Base-by-base conservation (phyloP, 2,329 filamentous ascomycete species). In the Trichoderma sp. region DNA sequence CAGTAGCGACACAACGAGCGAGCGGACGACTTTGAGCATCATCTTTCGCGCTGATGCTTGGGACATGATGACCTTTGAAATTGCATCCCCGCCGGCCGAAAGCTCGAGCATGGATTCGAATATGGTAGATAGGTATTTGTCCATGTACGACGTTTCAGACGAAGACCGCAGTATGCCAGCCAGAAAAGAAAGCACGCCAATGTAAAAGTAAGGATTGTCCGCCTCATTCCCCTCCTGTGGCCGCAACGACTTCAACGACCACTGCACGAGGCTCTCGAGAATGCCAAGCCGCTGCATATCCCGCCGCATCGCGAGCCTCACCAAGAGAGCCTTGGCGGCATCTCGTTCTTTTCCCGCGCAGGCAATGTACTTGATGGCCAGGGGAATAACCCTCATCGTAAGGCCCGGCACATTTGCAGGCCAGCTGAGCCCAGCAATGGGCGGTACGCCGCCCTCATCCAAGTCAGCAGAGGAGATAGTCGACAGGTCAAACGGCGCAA, bases 401-500 rank as follows among this genome's bases (percentile, higher is more conserved):
- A 97, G 86, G 2, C 86, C 86, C 0, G 95, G 93, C 1, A 93
- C 81, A 37, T 87, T 80, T 1, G 77, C 73, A 0, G 90, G 87
- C 79, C 91, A 85, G 10, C 78, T 75, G 21, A 93, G 80, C 1
- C 83, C 85, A 0, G 80, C 74, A 1, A 87, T 80, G 3, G 71
- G 72, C 0, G 81, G 80, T 4, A 81, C 75, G 21, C 80, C 79
- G 3, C 81, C 77, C 68, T 86, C 82, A 37, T 86, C 84, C 21
- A 83, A 78, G 34, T 85, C 83, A 1, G 82, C 79, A 2, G 87
- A 87, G 1, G 94, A 97, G 70, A 99, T 94, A 2, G 92, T 94
- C 2, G 90, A 86, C 64, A 99, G 83, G 74, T 97, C 94, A 79
- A 99, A 99, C 0, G 96, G 96, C 1, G 93, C 93, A 37, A 95